phyloP scores from a whole-genome alignment of 371 early-diverging fungal species.

The Lichtheimia ramosa region DNA sequence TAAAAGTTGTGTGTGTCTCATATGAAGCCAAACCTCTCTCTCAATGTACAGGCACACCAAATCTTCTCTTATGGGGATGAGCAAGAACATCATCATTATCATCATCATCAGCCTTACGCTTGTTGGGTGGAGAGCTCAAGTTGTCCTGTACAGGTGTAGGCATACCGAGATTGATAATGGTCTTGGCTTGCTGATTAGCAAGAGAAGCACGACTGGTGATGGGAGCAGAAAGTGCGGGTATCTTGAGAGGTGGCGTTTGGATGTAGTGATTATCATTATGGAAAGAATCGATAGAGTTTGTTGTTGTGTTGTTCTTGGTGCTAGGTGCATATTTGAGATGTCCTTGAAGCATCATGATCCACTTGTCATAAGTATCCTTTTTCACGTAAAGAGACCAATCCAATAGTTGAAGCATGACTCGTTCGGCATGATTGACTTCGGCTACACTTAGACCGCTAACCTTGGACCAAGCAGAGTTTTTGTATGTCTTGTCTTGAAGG shows the following conservation, averaged over 20 bases:
- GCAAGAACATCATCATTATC: no score
- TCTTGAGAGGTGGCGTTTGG: no score
- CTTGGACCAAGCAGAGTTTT: constrained; percentile 81
- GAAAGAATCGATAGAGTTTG: no score
- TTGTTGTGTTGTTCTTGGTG: no score
- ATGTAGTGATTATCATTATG: no score
- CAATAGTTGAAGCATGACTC: constrained; percentile 65
- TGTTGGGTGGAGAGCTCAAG: background rate
- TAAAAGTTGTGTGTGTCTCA: no score
- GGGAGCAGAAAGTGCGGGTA: no score
- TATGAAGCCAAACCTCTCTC: no score
- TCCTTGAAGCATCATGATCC: constrained; percentile 42
- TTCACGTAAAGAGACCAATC: constrained; percentile 75
- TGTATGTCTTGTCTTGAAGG: constrained; percentile 77
- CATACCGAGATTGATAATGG: constrained; percentile 8
- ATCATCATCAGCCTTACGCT: background rate
- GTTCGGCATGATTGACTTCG: constrained; percentile 76
- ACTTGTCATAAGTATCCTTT: constrained; percentile 52
- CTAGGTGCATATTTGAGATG: constrained; percentile 17
- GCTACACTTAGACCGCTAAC: constrained; percentile 69
- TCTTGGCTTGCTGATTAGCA: background rate
- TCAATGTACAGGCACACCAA: no score
- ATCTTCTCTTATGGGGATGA: no score
- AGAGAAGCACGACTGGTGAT: no score
- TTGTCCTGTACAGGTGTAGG: constrained; percentile 8